These are phyloP conservation scores for Pseudogymnoascus sp. DNA, from an alignment of 2,329 filamentous ascomycete species.

Conservation along the genomic window DNA sequence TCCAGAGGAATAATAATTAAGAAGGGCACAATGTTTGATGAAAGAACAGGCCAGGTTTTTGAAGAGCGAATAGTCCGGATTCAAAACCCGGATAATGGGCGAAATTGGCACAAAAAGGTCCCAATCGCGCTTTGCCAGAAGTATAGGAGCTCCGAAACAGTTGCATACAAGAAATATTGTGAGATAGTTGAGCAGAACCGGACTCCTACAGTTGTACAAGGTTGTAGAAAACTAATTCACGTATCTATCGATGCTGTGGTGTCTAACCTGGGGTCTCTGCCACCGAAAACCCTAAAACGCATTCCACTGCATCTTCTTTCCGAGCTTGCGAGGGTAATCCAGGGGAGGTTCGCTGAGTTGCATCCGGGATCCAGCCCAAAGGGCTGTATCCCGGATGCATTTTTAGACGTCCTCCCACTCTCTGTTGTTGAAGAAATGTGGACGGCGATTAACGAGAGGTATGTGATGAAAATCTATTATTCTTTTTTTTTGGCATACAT, in stretches of 20 bases:
- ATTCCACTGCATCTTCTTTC: slow-evolving; percentile 16
- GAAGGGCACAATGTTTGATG: slow-evolving; percentile 20
- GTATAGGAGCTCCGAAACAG: slow-evolving; percentile 12
- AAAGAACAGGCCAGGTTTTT: slow-evolving; percentile 25
- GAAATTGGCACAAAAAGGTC: slow-evolving; percentile 19
- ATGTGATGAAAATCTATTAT: neutral
- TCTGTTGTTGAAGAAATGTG: slow-evolving; percentile 20
- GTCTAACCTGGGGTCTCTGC: slow-evolving; percentile 19
- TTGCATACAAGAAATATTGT: slow-evolving; percentile 4
- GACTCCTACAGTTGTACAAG: slow-evolving; percentile 12
- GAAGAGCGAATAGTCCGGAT: slow-evolving; percentile 21
- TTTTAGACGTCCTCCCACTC: neutral
- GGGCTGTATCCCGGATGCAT: neutral
- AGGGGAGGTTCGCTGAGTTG: neutral
- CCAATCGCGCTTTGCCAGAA: slow-evolving; percentile 13
- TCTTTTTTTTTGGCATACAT: neutral
- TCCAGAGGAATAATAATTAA: neutral
- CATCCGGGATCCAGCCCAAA: no score
- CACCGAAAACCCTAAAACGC: slow-evolving; percentile 18
- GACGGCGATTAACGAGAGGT: slow-evolving; percentile 21
- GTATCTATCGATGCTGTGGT: slow-evolving; percentile 20
- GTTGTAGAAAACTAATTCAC: slow-evolving; percentile 21
- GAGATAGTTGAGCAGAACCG: neutral
- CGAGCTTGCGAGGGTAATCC: neutral
- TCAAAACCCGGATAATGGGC: slow-evolving; percentile 14